phyloP scores from a whole-genome alignment of 495 filamentous ascomycete genomes.

The Penicillium soppii region DNA sequence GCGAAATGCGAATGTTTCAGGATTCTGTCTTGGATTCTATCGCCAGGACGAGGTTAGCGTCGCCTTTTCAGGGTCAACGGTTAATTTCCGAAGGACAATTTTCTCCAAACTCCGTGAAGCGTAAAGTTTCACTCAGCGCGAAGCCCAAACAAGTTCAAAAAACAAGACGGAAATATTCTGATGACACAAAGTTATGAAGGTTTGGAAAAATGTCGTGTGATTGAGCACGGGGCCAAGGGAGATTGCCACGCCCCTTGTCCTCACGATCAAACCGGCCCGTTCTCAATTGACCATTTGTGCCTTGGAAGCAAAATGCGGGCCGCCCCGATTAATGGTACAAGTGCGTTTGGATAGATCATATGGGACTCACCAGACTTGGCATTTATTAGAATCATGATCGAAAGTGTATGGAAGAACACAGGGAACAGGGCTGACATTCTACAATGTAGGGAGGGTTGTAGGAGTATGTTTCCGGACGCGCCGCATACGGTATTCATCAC shows the following conservation, averaged over 20 bases:
- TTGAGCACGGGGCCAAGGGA: neutral
- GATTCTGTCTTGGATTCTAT: neutral
- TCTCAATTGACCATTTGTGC: slow-evolving; percentile 2
- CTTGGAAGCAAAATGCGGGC: neutral
- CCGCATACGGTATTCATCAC: neutral
- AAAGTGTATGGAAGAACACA: neutral
- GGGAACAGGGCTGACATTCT: neutral
- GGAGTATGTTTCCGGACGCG: neutral
- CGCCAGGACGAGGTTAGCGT: neutral
- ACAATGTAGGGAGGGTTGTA: neutral
- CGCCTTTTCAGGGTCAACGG: neutral
- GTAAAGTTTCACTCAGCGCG: too few species aligned
- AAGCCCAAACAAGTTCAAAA: too few species aligned
- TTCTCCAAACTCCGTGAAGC: too few species aligned
- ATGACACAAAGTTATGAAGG: neutral
- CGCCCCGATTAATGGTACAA: neutral
- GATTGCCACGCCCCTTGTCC: neutral
- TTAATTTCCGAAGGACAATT: neutral
- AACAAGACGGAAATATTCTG: slow-evolving; percentile 4
- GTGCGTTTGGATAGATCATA: neutral
- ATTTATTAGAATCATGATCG: neutral
- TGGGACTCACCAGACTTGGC: neutral
- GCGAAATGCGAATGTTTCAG: slow-evolving; percentile 1
- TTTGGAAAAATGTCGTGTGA: slow-evolving; percentile 2
- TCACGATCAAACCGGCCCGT: slow-evolving; percentile 9